Conservation (phyloP, 768 basidiomycete genomes). For the Leccinum truebloodii region DNA sequence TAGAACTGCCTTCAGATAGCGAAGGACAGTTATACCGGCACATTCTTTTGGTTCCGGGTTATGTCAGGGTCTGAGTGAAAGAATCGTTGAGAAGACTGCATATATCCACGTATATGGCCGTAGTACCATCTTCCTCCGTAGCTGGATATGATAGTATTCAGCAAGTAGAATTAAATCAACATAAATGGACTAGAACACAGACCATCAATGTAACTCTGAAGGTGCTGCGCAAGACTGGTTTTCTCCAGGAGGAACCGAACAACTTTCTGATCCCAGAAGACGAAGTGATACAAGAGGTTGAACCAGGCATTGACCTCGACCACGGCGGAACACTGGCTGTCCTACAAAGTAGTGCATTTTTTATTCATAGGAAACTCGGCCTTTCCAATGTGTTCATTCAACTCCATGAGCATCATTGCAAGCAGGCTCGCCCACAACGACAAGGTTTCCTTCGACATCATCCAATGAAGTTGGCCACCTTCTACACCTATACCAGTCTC, state of each 20-base stretch:
- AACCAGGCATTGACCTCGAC: not conserved
- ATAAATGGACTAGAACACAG: not conserved
- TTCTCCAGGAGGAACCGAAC: not conserved
- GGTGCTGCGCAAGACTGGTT: not conserved
- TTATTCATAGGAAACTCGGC: not conserved
- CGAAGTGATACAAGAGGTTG: not conserved
- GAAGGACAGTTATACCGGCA: not conserved
- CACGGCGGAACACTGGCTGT: not conserved
- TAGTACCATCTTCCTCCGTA: no score
- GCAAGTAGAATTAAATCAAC: not conserved
- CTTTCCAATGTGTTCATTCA: not conserved
- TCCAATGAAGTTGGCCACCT: not conserved
- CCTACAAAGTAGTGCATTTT: not conserved
- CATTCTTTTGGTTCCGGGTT: not conserved
- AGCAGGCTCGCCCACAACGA: not conserved
- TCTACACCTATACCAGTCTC: not conserved
- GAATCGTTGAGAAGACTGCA: not conserved
- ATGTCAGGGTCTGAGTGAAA: not conserved
- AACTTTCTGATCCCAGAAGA: not conserved
- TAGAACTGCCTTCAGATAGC: not conserved
- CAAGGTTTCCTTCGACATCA: not conserved
- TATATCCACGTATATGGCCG: no score
- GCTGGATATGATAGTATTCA: not conserved
- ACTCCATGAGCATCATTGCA: not conserved
- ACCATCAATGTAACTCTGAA: not conserved